Percentiles rank a stretch among this genome's conserved stretches.
Conservation (phyloP, 2,329 filamentous ascomycete genomes). For the Drechmeria coniospora region DNA sequence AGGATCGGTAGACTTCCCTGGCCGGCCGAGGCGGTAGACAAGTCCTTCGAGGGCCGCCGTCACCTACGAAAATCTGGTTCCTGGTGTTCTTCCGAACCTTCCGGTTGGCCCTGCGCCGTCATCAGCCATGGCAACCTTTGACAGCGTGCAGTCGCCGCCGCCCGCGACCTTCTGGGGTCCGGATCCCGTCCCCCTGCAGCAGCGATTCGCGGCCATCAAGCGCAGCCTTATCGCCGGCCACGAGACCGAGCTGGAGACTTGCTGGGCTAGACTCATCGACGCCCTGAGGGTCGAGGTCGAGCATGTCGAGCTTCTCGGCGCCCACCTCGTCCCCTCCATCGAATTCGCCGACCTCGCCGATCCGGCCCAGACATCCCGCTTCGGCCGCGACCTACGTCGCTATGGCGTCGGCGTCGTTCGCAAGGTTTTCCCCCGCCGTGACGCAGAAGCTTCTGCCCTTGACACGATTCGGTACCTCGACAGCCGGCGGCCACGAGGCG, state of each 20-base stretch:
- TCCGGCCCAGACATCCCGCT: slow-evolving; percentile 32
- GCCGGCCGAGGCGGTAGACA: too few species aligned
- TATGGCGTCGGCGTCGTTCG: slow-evolving; percentile 51
- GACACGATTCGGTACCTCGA: slow-evolving; percentile 40
- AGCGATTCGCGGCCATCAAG: slow-evolving; percentile 42
- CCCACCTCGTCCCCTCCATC: slow-evolving; percentile 39
- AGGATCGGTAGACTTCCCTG: too few species aligned
- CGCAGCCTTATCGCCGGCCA: slow-evolving; percentile 36
- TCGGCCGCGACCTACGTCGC: slow-evolving; percentile 40
- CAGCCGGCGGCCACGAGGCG: slow-evolving; percentile 2
- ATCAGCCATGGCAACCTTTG: slow-evolving; percentile 21
- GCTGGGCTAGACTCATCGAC: slow-evolving; percentile 37
- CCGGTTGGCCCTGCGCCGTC: too few species aligned
- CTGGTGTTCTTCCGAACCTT: too few species aligned
- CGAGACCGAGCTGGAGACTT: slow-evolving; percentile 37
- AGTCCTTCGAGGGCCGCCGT: too few species aligned
- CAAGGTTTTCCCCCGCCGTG: slow-evolving; percentile 41
- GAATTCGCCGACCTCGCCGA: slow-evolving; percentile 35
- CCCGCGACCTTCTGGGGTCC: slow-evolving; percentile 43
- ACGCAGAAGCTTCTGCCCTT: slow-evolving; percentile 42
- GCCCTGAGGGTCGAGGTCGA: slow-evolving; percentile 36
- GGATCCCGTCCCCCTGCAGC: slow-evolving; percentile 41
- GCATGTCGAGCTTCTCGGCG: slow-evolving; percentile 33
- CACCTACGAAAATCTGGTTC: too few species aligned
- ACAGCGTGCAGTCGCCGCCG: too few species aligned